Evolutionary conservation across 495 filamentous ascomycete genomes (phyloP).

Genomic region (Daldinia vernicosa): DNA sequence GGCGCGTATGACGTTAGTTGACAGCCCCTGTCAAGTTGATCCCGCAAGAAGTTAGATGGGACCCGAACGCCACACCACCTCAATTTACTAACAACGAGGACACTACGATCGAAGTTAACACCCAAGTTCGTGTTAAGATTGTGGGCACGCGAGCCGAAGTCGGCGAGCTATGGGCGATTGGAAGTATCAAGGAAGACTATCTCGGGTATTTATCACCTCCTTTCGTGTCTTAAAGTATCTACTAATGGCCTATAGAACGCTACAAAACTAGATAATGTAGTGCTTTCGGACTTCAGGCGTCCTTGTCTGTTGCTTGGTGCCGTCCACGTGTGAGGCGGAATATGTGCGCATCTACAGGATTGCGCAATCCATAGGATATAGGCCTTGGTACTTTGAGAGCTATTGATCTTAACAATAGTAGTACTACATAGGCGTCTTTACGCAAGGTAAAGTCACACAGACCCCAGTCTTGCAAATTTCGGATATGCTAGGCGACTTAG

Average conservation of each 20-base stretch:
- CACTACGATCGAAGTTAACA: slow-evolving; percentile 91
- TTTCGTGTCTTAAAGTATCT: background rate
- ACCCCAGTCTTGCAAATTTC: slow-evolving; percentile 13
- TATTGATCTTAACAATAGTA: slow-evolving; percentile 18
- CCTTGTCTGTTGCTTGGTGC: background rate
- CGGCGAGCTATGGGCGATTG: slow-evolving; percentile 93
- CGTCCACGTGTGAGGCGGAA: slow-evolving; percentile 1
- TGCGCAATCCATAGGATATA: slow-evolving; percentile 22
- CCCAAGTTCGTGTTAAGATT: slow-evolving; percentile 91
- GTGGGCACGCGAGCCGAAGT: slow-evolving; percentile 92
- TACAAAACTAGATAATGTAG: slow-evolving; percentile 17
- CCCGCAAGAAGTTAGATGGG: slow-evolving; percentile 89
- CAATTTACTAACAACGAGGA: slow-evolving; percentile 89
- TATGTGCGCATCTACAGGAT: background rate
- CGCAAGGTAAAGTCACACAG: slow-evolving; percentile 31
- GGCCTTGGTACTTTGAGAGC: background rate
- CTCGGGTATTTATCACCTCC: slow-evolving; percentile 54
- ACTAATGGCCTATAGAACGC: slow-evolving; percentile 25
- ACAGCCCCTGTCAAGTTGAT: slow-evolving; percentile 72
- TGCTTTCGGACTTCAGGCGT: background rate
- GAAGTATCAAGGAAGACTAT: slow-evolving; percentile 91
- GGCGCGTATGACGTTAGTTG: slow-evolving; percentile 17
- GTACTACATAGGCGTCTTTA: slow-evolving; percentile 22
- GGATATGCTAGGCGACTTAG: slow-evolving; percentile 9
- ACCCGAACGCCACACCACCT: slow-evolving; percentile 85